Evolutionary conservation across 2,329 filamentous ascomycete species (phyloP).

Genomic region (Fusarium chlamydosporum): DNA sequence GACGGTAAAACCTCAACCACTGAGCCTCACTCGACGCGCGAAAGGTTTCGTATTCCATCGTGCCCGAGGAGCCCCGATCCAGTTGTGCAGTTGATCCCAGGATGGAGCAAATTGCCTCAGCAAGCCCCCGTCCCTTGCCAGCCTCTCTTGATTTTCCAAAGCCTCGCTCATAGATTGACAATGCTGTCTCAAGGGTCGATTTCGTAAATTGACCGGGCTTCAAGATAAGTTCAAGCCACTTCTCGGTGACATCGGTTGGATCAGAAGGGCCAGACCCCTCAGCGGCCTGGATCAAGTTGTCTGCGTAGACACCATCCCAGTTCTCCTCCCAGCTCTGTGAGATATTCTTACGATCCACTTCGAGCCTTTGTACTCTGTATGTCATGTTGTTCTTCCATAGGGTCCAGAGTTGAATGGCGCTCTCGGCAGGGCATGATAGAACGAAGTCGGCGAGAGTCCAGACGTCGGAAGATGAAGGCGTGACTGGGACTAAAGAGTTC

Average conservation of each 20-base stretch:
- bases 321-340: slow-evolving; percentile 72
- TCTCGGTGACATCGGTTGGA: slow-evolving; percentile 79
- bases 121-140: slow-evolving; percentile 69
- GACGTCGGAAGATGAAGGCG: slow-evolving; percentile 78
- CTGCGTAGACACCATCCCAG: slow-evolving; percentile 79
- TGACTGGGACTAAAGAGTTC: slow-evolving; percentile 72
- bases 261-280: slow-evolving; percentile 74
- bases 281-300: slow-evolving; percentile 67
- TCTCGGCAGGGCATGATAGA: slow-evolving; percentile 69
- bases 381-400: slow-evolving; percentile 88
- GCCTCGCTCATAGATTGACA: slow-evolving; percentile 83
- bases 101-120: slow-evolving; percentile 81
- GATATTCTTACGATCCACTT: slow-evolving; percentile 77
- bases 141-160: slow-evolving; percentile 57
- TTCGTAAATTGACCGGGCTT: slow-evolving; percentile 85
- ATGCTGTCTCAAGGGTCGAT: slow-evolving; percentile 84
- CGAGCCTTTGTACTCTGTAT: slow-evolving; percentile 80
- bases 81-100: slow-evolving; percentile 78
- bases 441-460: slow-evolving; percentile 86
- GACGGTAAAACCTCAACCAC: slow-evolving; percentile 90
- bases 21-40: slow-evolving; percentile 81
- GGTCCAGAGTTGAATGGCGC: slow-evolving; percentile 76
- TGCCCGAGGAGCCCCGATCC: slow-evolving; percentile 71
- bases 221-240: slow-evolving; percentile 88
- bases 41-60: slow-evolving; percentile 82